Base-by-base conservation (phyloP, 1,284 basidiomycete species). In the Cryptococcus sp. region DNA sequence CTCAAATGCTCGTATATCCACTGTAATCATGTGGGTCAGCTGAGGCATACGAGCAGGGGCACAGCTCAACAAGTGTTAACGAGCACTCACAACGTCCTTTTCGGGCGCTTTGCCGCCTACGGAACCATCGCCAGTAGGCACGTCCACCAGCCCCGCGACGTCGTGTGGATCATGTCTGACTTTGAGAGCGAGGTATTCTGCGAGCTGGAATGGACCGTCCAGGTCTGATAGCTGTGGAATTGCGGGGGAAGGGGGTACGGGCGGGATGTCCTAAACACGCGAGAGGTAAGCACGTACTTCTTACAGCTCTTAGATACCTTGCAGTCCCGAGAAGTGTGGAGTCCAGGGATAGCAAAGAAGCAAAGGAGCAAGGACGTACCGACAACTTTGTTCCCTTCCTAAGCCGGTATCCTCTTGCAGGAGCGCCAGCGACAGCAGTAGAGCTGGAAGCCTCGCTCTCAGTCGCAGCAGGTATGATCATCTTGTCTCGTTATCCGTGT, bases 1-100 rank as follows among this genome's bases (percentile, higher is more conserved):
- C 93, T 82, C 8, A 97, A 79, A 67, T 97, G 94, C 74, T 97
- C 94, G 71, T 94, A 96, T 61, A 96, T 87, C 94, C 94, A 98
- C 73, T 93, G 31, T 10, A 35, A 35, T 2, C 3, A 35, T 35
- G 7, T 10, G 8, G 31, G 31, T 35, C 31, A 35, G 31, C 31
- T 35, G 8, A 35, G 31, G 2, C 13, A 13, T 5, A 5, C 31
- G 31, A 35, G 31, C 13, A 13, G 31, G 8, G 10, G 10, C 10
- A 35, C 31, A 35, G 31, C 31, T 5, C 31, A 13, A 19, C 23
- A n/a, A 17, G 7, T 10, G 40, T 31, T 27, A 23, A 10, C n/a
- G 40, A 23, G 40, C 16, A 71, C 74, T 64, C 60, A 84, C 82
- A 3, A 80, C 79, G 19, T 79, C 75, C 50, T 80, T 78, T 16